Conservation (phyloP, 495 filamentous ascomycete genomes). For the Trichocladium uniseriatum region DNA sequence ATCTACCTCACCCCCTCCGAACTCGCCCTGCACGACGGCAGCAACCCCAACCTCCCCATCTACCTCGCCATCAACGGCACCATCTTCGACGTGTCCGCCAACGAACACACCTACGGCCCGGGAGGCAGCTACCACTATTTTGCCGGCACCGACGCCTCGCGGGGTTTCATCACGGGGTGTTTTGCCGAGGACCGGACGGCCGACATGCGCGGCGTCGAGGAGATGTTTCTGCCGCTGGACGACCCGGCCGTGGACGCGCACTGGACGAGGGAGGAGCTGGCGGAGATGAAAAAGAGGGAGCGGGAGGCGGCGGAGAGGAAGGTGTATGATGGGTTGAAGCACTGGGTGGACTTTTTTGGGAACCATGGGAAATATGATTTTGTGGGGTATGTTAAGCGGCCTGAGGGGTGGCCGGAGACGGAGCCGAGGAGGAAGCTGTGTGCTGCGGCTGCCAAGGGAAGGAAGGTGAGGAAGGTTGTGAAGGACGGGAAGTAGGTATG, state of each 20-base stretch:
- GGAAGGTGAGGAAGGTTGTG: constrained; percentile 34
- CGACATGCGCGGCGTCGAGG: constrained; percentile 78
- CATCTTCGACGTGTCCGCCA: constrained; percentile 85
- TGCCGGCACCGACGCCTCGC: constrained; percentile 74
- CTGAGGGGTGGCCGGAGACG: constrained; percentile 38
- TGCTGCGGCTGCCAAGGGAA: constrained; percentile 33
- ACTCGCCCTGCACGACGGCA: constrained; percentile 70
- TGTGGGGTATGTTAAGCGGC: constrained; percentile 54
- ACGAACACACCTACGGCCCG: constrained; percentile 71
- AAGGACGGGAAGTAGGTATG: constrained; percentile 13
- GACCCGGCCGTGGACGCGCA: constrained; percentile 46
- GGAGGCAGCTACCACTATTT: constrained; percentile 86
- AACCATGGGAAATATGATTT: constrained; percentile 64
- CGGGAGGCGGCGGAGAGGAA: constrained; percentile 42
- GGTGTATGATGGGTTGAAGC: constrained; percentile 48
- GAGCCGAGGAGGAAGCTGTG: constrained; percentile 38
- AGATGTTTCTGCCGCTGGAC: constrained; percentile 76
- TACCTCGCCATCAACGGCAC: constrained; percentile 88
- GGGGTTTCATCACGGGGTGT: constrained; percentile 94
- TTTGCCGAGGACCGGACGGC: constrained; percentile 76
- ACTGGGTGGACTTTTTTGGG: constrained; percentile 70
- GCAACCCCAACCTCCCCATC: constrained; percentile 63
- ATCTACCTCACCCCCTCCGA: constrained; percentile 60
- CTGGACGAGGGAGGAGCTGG: constrained; percentile 44
- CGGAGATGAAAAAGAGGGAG: constrained; percentile 45